phyloP scores from a whole-genome alignment of 2,329 filamentous ascomycete genomes.

The Neofusicoccum umdonicola region DNA sequence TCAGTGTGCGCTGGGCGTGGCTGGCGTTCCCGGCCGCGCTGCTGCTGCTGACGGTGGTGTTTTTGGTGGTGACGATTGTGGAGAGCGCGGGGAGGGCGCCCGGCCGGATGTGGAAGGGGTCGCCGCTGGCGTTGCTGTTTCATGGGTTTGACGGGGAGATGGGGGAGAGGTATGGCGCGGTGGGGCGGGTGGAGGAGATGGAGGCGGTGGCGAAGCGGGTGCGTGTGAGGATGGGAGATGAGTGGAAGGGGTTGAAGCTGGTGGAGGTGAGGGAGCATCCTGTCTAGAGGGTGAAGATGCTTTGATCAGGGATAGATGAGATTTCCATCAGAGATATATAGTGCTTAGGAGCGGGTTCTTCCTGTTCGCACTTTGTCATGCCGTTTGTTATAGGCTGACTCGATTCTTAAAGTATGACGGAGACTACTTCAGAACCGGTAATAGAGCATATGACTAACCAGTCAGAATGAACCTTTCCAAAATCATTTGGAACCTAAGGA shows the following conservation, averaged over 20 bases:
- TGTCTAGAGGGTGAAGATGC: too few relatives aligned
- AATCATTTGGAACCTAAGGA: too few relatives aligned
- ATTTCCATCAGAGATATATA: too few relatives aligned
- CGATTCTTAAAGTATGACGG: too few relatives aligned
- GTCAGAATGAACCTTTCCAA: too few relatives aligned
- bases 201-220: background rate
- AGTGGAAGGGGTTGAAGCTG: background rate
- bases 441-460: too few relatives aligned
- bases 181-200: background rate
- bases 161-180: background rate
- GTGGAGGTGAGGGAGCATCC: background rate
- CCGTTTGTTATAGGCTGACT: too few relatives aligned
- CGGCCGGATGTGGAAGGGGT: background rate
- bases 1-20: background rate
- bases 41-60: background rate
- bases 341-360: too few relatives aligned
- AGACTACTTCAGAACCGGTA: too few relatives aligned
- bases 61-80: background rate
- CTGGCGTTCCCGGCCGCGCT: background rate
- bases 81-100: background rate
- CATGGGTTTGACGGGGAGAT: background rate
- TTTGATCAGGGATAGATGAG: too few relatives aligned
- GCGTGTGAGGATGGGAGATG: background rate
- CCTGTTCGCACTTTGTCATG: too few relatives aligned
- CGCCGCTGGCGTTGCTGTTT: background rate